A percentile compares a stretch with the other conserved stretches of the same genome.
These are phyloP conservation scores for Alternaria burnsii DNA, from an alignment of 2,329 filamentous ascomycete genomes.

Conservation along the genomic window DNA sequence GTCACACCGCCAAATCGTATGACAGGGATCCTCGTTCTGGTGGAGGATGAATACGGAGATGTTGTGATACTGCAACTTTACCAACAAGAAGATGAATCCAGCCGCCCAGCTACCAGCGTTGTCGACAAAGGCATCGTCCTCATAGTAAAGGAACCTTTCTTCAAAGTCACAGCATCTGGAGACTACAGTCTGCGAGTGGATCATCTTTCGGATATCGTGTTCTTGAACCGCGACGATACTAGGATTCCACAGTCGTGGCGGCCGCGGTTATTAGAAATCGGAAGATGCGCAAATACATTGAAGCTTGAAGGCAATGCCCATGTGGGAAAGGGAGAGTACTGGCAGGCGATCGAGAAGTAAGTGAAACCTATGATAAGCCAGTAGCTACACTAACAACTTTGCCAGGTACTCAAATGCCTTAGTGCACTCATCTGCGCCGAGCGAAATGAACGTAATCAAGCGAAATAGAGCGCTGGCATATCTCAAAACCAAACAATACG, in stretches of 20 bases:
- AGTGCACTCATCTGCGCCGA: slow-evolving; percentile 21
- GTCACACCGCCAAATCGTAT: slow-evolving; percentile 33
- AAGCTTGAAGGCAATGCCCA: slow-evolving; percentile 23
- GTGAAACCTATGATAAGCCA: not conserved
- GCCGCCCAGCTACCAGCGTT: slow-evolving; percentile 40
- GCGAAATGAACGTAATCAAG: slow-evolving; percentile 43
- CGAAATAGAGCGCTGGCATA: slow-evolving; percentile 51
- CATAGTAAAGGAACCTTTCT: slow-evolving; percentile 60
- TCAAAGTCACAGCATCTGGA: slow-evolving; percentile 54
- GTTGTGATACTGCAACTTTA: slow-evolving; percentile 17
- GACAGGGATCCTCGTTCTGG: slow-evolving; percentile 18
- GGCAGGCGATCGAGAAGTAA: slow-evolving; percentile 26
- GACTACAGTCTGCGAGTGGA: slow-evolving; percentile 61
- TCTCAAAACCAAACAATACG: slow-evolving; percentile 46
- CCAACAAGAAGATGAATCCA: slow-evolving; percentile 47
- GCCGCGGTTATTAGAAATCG: slow-evolving; percentile 5
- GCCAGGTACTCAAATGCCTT: slow-evolving; percentile 44
- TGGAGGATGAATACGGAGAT: slow-evolving; percentile 19
- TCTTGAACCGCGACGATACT: slow-evolving; percentile 48
- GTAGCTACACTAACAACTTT: slow-evolving; percentile 45
- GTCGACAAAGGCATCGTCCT: slow-evolving; percentile 42
- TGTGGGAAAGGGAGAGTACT: slow-evolving; percentile 21
- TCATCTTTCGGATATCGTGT: slow-evolving; percentile 60
- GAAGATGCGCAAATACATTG: slow-evolving; percentile 11
- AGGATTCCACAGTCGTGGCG: slow-evolving; percentile 54